Evolutionary conservation across 1,284 basidiomycete species (phyloP).

Genomic region (Marasmius oreades): DNA sequence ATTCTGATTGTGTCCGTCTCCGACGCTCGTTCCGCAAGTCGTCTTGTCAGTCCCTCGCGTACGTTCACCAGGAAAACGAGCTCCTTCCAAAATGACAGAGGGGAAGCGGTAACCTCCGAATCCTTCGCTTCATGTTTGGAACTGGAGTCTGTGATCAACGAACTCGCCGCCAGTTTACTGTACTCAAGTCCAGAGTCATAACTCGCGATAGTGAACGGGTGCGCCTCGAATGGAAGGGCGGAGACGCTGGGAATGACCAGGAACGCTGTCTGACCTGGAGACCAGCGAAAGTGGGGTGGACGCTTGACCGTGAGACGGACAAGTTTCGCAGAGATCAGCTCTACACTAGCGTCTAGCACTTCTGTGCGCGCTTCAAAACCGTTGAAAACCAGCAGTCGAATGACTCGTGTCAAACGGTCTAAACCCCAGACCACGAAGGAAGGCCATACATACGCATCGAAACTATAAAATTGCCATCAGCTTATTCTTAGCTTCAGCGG

Average conservation of each 20-base stretch:
- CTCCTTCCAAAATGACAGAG: conserved; percentile 25
- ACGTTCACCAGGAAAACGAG: conserved; percentile 47
- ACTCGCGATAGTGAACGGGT: conserved; percentile 55
- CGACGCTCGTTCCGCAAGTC: conserved; percentile 32
- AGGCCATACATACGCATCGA: conserved; percentile 44
- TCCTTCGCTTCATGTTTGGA: background rate
- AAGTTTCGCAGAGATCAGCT: conserved; percentile 46
- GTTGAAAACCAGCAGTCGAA: conserved; percentile 52
- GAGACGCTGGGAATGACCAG: conserved; percentile 45
- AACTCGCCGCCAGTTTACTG: background rate
- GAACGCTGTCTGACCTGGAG: conserved; percentile 56
- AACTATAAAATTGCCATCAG: background rate
- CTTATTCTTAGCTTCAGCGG: background rate
- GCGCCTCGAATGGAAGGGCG: conserved; percentile 41
- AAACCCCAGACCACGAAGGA: conserved; percentile 62
- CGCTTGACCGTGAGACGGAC: conserved; percentile 46
- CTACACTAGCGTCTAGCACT: conserved; percentile 36
- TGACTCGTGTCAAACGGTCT: conserved; percentile 52
- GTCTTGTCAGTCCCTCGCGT: conserved; percentile 44
- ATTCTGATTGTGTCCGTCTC: conserved; percentile 32
- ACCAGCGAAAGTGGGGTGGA: conserved; percentile 45
- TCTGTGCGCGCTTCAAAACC: conserved; percentile 23
- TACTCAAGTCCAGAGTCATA: conserved; percentile 12
- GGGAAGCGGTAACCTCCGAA: background rate
- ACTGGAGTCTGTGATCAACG: background rate